A percentile compares a stretch with the other conserved stretches of the same genome.
phyloP scores from a whole-genome alignment of 2,329 filamentous ascomycete genomes.

The Daldinia sp. region DNA sequence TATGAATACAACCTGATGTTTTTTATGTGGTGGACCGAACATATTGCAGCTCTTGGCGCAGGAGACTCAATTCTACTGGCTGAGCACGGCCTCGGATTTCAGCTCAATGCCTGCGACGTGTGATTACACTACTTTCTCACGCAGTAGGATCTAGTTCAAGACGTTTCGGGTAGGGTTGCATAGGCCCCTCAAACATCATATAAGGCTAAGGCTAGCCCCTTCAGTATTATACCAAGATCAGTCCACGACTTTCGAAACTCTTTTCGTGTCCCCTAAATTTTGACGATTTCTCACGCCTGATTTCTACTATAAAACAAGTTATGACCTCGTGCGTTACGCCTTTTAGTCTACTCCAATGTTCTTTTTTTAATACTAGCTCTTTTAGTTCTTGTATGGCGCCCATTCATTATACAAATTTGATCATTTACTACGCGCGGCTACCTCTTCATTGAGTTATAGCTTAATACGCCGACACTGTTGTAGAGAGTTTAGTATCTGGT shows the following conservation, averaged over 20 bases:
- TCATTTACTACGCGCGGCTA: neutral
- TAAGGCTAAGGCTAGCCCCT: constrained; percentile 1
- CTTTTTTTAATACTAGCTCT: too few species aligned
- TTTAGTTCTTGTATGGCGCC: neutral
- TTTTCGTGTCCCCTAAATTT: neutral
- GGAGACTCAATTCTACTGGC: neutral
- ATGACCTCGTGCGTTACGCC: too few species aligned
- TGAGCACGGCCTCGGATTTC: neutral
- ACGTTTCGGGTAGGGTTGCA: neutral
- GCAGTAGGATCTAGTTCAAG: neutral
- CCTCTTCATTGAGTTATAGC: neutral
- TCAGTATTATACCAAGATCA: neutral
- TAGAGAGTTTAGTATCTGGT: neutral
- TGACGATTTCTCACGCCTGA: neutral
- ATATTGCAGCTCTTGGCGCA: neutral
- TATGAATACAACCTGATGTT: neutral
- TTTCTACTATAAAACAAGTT: neutral
- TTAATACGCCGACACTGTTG: neutral
- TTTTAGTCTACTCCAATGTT: too few species aligned
- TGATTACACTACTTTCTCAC: neutral
- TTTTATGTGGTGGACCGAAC: neutral
- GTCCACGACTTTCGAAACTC: neutral
- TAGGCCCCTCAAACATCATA: neutral
- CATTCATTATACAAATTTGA: neutral
- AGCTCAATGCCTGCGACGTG: neutral